Conservation (phyloP, 371 early-diverging fungal genomes). For the Cokeromyces recurvatus region DNA sequence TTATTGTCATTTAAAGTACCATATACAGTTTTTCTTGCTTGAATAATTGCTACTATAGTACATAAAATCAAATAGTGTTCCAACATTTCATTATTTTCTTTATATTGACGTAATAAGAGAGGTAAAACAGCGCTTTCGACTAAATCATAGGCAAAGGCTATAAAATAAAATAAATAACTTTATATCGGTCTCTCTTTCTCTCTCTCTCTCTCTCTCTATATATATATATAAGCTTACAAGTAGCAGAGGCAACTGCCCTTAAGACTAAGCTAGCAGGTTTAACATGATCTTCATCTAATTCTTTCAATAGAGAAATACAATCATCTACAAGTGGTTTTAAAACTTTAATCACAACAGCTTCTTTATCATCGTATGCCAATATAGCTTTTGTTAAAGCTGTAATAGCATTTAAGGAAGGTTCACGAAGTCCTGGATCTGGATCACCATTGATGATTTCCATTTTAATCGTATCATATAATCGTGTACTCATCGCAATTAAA, state of each 20-base stretch:
- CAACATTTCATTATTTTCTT: neutral
- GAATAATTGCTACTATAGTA: slow-evolving; percentile 13
- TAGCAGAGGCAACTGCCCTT: slow-evolving; percentile 59
- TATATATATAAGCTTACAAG: too few species aligned
- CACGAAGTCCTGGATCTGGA: slow-evolving; percentile 58
- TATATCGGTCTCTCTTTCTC: too few species aligned
- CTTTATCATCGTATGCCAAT: slow-evolving; percentile 24
- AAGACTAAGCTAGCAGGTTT: slow-evolving; percentile 65
- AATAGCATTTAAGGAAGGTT: slow-evolving; percentile 51
- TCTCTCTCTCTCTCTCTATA: too few species aligned
- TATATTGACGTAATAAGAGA: slow-evolving; percentile 11
- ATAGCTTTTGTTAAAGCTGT: slow-evolving; percentile 44
- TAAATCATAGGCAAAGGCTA: slow-evolving; percentile 9
- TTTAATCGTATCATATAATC: slow-evolving; percentile 62
- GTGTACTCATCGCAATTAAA: slow-evolving; percentile 54
- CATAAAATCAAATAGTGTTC: slow-evolving; percentile 15
- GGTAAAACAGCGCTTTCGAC: slow-evolving; percentile 8
- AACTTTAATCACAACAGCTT: slow-evolving; percentile 23
- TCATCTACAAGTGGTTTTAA: slow-evolving; percentile 58
- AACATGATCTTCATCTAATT: slow-evolving; percentile 64
- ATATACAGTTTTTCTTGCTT: slow-evolving; percentile 17
- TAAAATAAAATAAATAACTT: too few species aligned
- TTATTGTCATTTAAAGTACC: slow-evolving; percentile 1
- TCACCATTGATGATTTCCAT: slow-evolving; percentile 38
- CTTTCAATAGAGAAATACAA: slow-evolving; percentile 58